Percentiles rank a stretch among this genome's conserved stretches.
Evolutionary conservation across 75 land plant species (phyloP).

Genomic region (Ceratopteris richardii): DNA sequence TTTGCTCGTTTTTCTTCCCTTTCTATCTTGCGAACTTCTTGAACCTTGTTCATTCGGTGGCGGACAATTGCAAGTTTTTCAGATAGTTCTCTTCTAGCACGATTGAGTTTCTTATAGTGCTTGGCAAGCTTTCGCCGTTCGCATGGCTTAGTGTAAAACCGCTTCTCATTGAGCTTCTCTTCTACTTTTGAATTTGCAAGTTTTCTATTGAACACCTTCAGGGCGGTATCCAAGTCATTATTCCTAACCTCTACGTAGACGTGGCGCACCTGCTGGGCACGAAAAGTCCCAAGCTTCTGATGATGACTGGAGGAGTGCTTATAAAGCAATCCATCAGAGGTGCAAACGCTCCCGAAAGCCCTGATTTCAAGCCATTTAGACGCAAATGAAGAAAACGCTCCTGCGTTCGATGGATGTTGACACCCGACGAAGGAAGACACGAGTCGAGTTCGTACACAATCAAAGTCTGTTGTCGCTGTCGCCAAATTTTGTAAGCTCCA

Average conservation of each 20-base stretch:
- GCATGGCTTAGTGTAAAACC: background rate
- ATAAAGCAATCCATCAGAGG: too few relatives aligned
- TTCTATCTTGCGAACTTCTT: background rate
- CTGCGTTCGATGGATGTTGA: too few relatives aligned
- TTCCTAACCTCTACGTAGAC: background rate
- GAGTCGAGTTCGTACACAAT: too few relatives aligned
- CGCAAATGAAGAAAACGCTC: too few relatives aligned
- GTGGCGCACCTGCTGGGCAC: background rate
- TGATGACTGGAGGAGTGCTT: too few relatives aligned
- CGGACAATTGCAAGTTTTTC: background rate
- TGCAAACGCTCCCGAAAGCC: too few relatives aligned
- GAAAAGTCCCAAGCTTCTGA: too few relatives aligned
- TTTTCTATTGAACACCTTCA: background rate
- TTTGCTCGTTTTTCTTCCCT: background rate
- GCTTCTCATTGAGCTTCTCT: conserved; percentile 1
- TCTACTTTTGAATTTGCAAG: background rate
- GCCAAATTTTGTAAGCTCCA: too few relatives aligned
- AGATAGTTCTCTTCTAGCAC: background rate
- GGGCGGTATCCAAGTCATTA: background rate
- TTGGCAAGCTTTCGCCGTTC: conserved; percentile 4
- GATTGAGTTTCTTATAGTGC: conserved; percentile 2
- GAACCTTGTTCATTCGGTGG: background rate
- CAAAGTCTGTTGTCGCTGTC: too few relatives aligned
- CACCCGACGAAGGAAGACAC: too few relatives aligned
- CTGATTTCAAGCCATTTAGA: too few relatives aligned